A percentile compares a stretch with the other conserved stretches of the same genome.
phyloP scores from a whole-genome alignment of 176 grass and related monocot species.

The Bolboschoenus planiculmis region DNA sequence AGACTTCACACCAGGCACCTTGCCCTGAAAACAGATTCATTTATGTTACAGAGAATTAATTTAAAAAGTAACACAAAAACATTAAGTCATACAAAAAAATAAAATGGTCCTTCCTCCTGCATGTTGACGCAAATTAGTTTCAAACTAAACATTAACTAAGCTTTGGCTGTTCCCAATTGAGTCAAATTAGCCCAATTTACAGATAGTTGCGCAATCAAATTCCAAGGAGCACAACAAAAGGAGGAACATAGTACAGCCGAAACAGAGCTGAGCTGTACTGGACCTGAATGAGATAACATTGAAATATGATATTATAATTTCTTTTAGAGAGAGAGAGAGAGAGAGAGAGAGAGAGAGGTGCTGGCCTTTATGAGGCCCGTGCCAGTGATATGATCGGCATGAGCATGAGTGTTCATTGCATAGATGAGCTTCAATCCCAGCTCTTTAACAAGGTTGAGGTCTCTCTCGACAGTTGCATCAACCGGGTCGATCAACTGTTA shows the following conservation, averaged over 20 bases:
- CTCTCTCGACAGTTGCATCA: constrained; percentile 74
- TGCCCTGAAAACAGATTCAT: constrained; percentile 36
- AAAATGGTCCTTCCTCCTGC: not conserved
- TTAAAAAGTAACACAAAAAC: not conserved
- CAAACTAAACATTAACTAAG: not conserved
- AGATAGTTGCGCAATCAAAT: not conserved
- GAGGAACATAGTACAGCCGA: not conserved
- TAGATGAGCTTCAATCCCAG: constrained; percentile 85
- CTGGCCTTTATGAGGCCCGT: constrained; percentile 64
- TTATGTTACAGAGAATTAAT: not conserved
- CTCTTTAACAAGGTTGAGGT: constrained; percentile 77
- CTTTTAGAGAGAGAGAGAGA: not conserved
- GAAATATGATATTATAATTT: not conserved
- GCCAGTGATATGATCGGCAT: constrained; percentile 90
- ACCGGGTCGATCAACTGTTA: constrained; percentile 75
- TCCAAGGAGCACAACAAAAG: not conserved
- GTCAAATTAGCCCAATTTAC: not conserved
- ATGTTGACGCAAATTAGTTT: not conserved
- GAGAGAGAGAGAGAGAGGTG: not conserved
- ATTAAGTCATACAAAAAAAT: not conserved
- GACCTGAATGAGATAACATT: not conserved
- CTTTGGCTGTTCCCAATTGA: not conserved
- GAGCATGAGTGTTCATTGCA: constrained; percentile 96
- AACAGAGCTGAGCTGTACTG: not conserved
- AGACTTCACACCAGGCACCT: constrained; percentile 66